A percentile compares a stretch with the other conserved stretches of the same genome.
These are phyloP conservation scores for Ustilago nuda DNA, from an alignment of 1,284 basidiomycete species.

Conservation along the genomic window DNA sequence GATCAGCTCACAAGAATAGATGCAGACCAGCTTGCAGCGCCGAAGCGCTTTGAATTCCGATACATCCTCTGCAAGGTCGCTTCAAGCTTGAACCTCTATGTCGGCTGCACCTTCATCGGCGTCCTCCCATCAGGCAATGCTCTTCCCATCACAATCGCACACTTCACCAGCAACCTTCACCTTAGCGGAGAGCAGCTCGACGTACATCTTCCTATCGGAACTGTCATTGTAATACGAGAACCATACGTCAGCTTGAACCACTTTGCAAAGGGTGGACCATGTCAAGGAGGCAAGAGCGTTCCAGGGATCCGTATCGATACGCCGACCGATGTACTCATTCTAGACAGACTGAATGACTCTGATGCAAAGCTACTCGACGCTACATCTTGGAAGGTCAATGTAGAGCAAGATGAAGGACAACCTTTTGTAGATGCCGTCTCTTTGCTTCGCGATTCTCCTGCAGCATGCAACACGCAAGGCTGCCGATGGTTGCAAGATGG, in stretches of 20 bases:
- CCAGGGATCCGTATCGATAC: constrained; percentile 64
- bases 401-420: constrained; percentile 10
- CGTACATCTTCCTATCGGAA: constrained; percentile 57
- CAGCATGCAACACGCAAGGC: constrained; percentile 30
- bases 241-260: constrained; percentile 64
- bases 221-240: constrained; percentile 61
- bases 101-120: constrained; percentile 59
- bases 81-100: constrained; percentile 58
- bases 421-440: constrained; percentile 13
- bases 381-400: constrained; percentile 32
- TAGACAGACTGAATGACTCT: constrained; percentile 29
- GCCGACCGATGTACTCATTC: constrained; percentile 62
- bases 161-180: constrained; percentile 61
- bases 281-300: constrained; percentile 53
- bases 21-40: constrained; percentile 52
- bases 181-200: constrained; percentile 45
- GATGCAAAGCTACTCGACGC: constrained; percentile 26
- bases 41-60: constrained; percentile 43
- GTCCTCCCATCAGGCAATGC: constrained; percentile 50
- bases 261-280: constrained; percentile 58
- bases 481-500: constrained; percentile 59
- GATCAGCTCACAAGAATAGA: constrained; percentile 40
- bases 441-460: constrained; percentile 20
- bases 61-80: constrained; percentile 62
- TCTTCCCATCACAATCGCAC: constrained; percentile 59